Evolutionary conservation across 306 rosid genomes (phyloP), one percentile per base, ranked within the genome.

Genomic region (Dryas alaskensis): DNA sequence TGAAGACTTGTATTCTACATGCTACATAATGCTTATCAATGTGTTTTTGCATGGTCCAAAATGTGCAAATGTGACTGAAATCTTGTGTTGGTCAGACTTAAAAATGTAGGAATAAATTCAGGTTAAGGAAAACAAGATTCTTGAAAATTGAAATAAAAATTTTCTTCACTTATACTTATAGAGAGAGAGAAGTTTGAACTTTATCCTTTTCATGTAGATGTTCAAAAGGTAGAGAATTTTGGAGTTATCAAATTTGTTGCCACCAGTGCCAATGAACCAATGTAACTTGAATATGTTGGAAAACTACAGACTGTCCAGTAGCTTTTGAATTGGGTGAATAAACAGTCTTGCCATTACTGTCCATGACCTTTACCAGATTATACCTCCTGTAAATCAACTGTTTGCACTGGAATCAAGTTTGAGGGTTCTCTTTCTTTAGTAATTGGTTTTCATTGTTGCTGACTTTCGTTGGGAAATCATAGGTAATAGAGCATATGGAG

Each of bases 401-500:
- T 51, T 53, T 69, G 49, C 47, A 52, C 50, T 0, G 48, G 31
- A 12, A 25, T 67, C 43, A 22, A 46, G 39, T 22, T 1, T 47
- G 12, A 8, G 50, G 47, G 47, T 52, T 40, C 42, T n/a, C 8
- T 0, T 60, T 60, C 1, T 62, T 40, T 39, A 42, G 74, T 43
- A 55, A 19, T 55, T 70, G 55, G 55, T 72, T 44, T 62, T 58
- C 17, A 66, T 27, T 48, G 60, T 51, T 25, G 49, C 50, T 58
- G n/a, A 72, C 37, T 40, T 40, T 47, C 39, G 13, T 54, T 44
- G 47, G 43, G 43, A 50, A 48, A 76, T 71, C 72, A 58, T 69
- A 94, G 99, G 99, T 94, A 47, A 94, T 94, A 72, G 99, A 94
- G 79, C 99, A 94, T 52, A 94, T 94, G 96, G 95, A 89, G 61